Evolutionary conservation across 1,284 basidiomycete species (phyloP), one percentile per base, ranked within the genome.

Genomic region (Neotropicomus parvogracilis): DNA sequence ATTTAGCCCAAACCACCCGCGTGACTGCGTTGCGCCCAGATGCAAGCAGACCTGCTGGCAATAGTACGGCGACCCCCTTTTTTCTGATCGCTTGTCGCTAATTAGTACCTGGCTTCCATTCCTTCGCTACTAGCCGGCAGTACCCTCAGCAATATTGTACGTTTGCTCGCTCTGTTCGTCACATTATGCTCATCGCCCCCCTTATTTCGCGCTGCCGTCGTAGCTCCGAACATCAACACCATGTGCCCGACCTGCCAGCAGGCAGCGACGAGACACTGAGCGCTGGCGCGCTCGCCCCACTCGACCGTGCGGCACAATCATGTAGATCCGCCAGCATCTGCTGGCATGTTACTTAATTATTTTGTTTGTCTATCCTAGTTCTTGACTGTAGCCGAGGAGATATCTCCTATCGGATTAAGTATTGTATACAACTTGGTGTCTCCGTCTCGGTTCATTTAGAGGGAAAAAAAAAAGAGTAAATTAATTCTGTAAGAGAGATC

Each of bases 21-120:
- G 46, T 4, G 63, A 55, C 41, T 80, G 79, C 46, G 52, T 52
- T 5, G 63, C 56, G 12, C 70, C 71, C 2, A 51, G 42, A 16
- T 79, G 77, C 59, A 72, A 54, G 39, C 59, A 62, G 40, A 75
- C 72, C 1, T 80, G 78, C 46, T 66, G 65, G 53, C 78, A 79
- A 60, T 75, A 74, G 78, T 79, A 53, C 45, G 40, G n/a, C 20
- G 4, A 27, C 44, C 31, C 46, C 31, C 14, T 41, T 28, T 41
- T 40, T 38, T 52, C 45, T 33, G 40, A 38, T 57, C 36, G 39
- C 50, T 54, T 43, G 50, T 56, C 32, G 37, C 50, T 59, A 40
- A 62, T 43, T 20, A 44, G 14, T 3, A 14, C 40, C n/a, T 46
- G 16, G 26, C 21, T 55, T 49, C 44, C 47, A 36, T 49, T 49